A percentile compares a stretch with the other conserved stretches of the same genome.
Evolutionary conservation across 78 protist species (phyloP).

Genomic region (Dictyostelium capitatum): DNA sequence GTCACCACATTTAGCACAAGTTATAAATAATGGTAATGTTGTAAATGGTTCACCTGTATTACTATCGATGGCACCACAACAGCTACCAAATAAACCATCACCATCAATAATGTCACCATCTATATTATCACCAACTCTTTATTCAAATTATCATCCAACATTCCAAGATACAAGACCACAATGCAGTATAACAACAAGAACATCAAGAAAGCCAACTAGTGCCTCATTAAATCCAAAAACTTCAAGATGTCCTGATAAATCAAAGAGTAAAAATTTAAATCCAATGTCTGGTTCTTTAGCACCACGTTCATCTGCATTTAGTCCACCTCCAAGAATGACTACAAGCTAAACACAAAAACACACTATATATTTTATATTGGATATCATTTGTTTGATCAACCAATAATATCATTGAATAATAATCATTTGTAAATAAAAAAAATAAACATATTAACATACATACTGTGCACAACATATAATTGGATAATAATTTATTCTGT

Average conservation of each 20-base stretch:
- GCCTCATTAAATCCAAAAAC: too few species aligned
- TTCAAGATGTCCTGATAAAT: conserved; percentile 51
- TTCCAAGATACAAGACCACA: conserved; percentile 26
- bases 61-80: background rate
- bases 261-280: conserved; percentile 71
- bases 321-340: conserved; percentile 57
- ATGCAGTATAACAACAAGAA: background rate
- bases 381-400: too few species aligned
- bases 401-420: too few species aligned
- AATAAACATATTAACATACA: too few species aligned
- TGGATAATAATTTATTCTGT: too few species aligned
- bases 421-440: too few species aligned
- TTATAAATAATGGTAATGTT: background rate
- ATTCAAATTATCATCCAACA: background rate
- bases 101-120: conserved; percentile 9
- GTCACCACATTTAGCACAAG: background rate
- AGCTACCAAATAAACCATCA: background rate
- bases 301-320: conserved; percentile 73
- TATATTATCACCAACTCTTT: background rate
- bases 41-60: background rate
- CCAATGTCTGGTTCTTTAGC: background rate
- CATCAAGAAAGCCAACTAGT: conserved; percentile 9
- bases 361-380: too few species aligned
- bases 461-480: too few species aligned
- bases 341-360: too few species aligned